Conservation (phyloP, 768 basidiomycete species). For the Rhodosporidiobolus odoratus region DNA sequence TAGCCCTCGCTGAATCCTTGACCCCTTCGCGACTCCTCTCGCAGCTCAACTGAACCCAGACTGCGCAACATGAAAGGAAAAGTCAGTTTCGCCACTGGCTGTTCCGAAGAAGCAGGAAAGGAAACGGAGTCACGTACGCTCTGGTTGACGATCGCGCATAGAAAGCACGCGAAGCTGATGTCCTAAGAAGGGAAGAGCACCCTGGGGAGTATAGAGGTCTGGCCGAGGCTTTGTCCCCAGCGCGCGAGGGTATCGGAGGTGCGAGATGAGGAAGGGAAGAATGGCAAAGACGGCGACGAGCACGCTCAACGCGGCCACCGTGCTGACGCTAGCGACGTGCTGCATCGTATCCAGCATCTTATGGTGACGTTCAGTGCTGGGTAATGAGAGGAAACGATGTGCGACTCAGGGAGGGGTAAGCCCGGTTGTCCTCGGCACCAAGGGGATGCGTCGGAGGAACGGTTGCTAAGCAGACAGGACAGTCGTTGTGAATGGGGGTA, state of each 20-base stretch:
- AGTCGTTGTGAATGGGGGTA: no score
- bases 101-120: not conserved
- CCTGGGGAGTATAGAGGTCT: slow-evolving; percentile 2
- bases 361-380: not conserved
- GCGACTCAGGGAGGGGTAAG: no score
- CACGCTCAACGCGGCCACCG: not conserved
- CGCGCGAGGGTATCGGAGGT: slow-evolving; percentile 2
- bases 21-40: not conserved
- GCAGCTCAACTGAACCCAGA: not conserved
- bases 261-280: not conserved
- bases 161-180: not conserved
- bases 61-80: not conserved
- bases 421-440: no score
- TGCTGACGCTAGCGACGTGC: not conserved
- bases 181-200: slow-evolving; percentile 6
- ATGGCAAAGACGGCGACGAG: not conserved
- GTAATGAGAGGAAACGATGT: not conserved
- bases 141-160: not conserved
- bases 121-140: slow-evolving; percentile 10
- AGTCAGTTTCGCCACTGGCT: not conserved
- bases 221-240: slow-evolving; percentile 12
- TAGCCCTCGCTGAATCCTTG: not conserved
- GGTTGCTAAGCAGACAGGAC: no score
- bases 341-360: not conserved
- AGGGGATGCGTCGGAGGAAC: no score